Evolutionary conservation across 441 rosid species (phyloP).

Genomic region (Brassica balearica): DNA sequence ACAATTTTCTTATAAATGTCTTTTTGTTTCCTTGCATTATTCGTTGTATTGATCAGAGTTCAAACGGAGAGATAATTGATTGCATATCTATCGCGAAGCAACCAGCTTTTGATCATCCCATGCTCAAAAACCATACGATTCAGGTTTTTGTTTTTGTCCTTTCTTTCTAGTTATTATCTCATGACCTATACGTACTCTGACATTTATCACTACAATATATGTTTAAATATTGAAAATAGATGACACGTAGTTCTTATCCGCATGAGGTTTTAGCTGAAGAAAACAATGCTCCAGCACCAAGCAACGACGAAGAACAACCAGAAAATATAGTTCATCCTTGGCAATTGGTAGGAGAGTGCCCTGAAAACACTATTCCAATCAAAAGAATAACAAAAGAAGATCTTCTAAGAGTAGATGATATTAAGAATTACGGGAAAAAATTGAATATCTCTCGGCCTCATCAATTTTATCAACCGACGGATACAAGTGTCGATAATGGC

Average conservation of each 20-base stretch:
- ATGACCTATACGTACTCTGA: neutral
- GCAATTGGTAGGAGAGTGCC: slow-evolving; percentile 4
- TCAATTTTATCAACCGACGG: neutral
- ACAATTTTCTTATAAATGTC: neutral
- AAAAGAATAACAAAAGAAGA: slow-evolving; percentile 17
- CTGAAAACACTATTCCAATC: slow-evolving; percentile 17
- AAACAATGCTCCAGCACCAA: neutral
- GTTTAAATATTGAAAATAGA: slow-evolving; percentile 4
- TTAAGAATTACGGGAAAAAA: neutral
- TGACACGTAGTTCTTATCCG: slow-evolving; percentile 16
- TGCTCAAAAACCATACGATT: slow-evolving; percentile 20
- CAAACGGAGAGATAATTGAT: slow-evolving; percentile 7
- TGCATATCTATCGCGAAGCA: slow-evolving; percentile 5
- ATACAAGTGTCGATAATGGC: neutral
- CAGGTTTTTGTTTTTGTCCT: neutral
- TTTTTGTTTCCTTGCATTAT: neutral
- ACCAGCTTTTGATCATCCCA: slow-evolving; percentile 21
- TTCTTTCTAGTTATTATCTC: neutral
- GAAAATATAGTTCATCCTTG: neutral
- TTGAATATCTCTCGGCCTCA: slow-evolving; percentile 9
- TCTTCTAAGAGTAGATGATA: neutral
- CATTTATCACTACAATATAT: neutral
- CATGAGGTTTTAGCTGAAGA: neutral
- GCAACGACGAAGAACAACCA: neutral
- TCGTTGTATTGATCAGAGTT: neutral